Conservation (phyloP, 129 eudicot genomes). For the Gnaphalium uliginosum region DNA sequence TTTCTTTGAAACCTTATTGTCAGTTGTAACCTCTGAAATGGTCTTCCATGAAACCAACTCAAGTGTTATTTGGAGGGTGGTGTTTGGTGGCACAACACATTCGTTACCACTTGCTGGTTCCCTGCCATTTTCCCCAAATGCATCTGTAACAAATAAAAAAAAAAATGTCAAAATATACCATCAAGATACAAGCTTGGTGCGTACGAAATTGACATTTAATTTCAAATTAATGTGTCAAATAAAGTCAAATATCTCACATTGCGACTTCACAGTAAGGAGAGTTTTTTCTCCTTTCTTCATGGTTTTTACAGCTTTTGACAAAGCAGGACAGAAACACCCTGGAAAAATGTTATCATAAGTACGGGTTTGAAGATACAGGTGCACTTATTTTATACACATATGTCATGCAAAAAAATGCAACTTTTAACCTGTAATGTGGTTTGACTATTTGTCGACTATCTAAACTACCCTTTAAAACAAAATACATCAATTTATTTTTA, state of each 20-base stretch:
- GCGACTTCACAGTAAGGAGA: slow-evolving; percentile 36
- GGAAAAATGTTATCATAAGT: background rate
- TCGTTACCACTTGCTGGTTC: slow-evolving; percentile 15
- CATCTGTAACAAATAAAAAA: slow-evolving; percentile 26
- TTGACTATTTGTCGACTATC: too few relatives aligned
- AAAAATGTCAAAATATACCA: background rate
- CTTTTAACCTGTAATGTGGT: too few relatives aligned
- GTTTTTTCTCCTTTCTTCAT: slow-evolving; percentile 81
- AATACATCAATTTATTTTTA: too few relatives aligned
- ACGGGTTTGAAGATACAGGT: background rate
- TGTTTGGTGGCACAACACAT: slow-evolving; percentile 35
- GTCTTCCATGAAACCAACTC: slow-evolving; percentile 68
- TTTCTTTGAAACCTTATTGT: slow-evolving; percentile 64
- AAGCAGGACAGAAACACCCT: slow-evolving; percentile 78
- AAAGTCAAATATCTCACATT: slow-evolving; percentile 31
- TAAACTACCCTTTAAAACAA: too few relatives aligned
- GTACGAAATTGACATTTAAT: background rate
- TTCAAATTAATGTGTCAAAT: too few relatives aligned
- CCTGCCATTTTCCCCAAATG: slow-evolving; percentile 36
- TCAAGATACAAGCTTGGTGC: slow-evolving; percentile 16
- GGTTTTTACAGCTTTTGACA: slow-evolving; percentile 69
- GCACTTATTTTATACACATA: background rate
- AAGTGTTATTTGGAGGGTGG: slow-evolving; percentile 31
- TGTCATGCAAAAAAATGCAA: too few relatives aligned
- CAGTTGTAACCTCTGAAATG: slow-evolving; percentile 56